Conservation (phyloP, 2,329 filamentous ascomycete species). For the Fusarium illudens region DNA sequence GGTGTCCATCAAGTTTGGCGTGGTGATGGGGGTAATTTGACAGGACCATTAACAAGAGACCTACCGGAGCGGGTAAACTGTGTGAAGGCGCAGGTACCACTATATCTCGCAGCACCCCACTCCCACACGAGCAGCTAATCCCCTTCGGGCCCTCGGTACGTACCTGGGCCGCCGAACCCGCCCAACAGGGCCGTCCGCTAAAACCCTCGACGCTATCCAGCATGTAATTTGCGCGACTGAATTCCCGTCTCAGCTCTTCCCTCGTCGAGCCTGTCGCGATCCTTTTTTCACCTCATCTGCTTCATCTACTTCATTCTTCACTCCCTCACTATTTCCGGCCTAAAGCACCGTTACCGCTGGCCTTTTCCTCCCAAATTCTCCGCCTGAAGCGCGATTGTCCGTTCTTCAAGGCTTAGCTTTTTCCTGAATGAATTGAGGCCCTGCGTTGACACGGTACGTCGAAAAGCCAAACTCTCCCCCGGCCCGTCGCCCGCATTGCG, state of each 20-base stretch:
- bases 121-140: constrained; percentile 24
- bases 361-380: constrained; percentile 8
- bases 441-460: constrained; percentile 42
- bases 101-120: constrained; percentile 42
- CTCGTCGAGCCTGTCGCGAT: constrained; percentile 39
- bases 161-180: constrained; percentile 25
- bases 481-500: constrained; percentile 26
- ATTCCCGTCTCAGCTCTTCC: constrained; percentile 40
- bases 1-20: constrained; percentile 22
- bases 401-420: constrained; percentile 14
- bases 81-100: constrained; percentile 18
- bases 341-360: constrained; percentile 21
- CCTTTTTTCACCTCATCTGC: constrained; percentile 38
- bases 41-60: constrained; percentile 27
- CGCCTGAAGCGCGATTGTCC: constrained; percentile 24
- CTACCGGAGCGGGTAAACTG: rapidly evolving
- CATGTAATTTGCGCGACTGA: constrained; percentile 45
- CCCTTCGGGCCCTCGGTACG: constrained; percentile 2
- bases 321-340: constrained; percentile 28
- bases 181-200: constrained; percentile 39
- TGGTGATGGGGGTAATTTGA: constrained; percentile 33
- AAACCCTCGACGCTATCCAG: constrained; percentile 43
- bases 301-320: constrained; percentile 28
- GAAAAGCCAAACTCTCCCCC: constrained; percentile 10
- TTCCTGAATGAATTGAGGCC: constrained; percentile 35